Evolutionary conservation across 2,329 filamentous ascomycete species (phyloP).

Genomic region (Keithomyces neogunnii): DNA sequence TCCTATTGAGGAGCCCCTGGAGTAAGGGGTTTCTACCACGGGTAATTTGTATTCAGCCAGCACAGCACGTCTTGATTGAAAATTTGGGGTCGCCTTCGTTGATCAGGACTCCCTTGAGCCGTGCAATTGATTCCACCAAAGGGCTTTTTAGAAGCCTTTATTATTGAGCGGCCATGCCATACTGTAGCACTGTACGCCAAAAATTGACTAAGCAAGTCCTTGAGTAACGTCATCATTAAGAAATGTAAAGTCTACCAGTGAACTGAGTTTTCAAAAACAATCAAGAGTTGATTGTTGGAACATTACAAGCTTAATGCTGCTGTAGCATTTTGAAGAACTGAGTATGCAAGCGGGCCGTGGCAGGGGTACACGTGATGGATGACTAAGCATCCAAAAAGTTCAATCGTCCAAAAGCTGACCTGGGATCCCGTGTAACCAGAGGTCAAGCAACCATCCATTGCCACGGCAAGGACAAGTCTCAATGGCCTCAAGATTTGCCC

Average conservation of each 20-base stretch:
- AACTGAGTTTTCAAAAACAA: background rate
- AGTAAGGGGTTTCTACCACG: conserved; percentile 16
- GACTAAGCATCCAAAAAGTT: conserved; percentile 13
- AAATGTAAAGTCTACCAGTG: background rate
- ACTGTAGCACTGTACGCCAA: background rate
- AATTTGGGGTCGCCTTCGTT: background rate
- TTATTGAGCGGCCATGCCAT: background rate
- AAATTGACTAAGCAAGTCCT: conserved; percentile 1
- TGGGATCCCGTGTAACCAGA: background rate
- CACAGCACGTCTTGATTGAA: background rate
- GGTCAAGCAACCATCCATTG: conserved; percentile 1
- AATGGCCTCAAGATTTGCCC: conserved; percentile 52
- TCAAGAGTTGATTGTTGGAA: background rate
- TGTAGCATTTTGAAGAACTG: background rate
- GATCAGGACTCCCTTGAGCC: conserved; percentile 22
- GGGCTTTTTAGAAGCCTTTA: conserved; percentile 10
- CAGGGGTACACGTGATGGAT: conserved; percentile 6
- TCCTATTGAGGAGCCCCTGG: conserved; percentile 60
- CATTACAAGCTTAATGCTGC: background rate
- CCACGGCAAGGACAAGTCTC: conserved; percentile 8
- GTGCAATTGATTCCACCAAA: conserved; percentile 11
- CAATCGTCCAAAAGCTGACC: background rate
- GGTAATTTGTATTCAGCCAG: conserved; percentile 1
- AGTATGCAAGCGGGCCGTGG: too few species aligned
- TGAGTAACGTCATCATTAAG: conserved; percentile 1